Evolutionary conservation across 2,329 filamentous ascomycete genomes (phyloP).

Genomic region (Colletotrichum paranaense): DNA sequence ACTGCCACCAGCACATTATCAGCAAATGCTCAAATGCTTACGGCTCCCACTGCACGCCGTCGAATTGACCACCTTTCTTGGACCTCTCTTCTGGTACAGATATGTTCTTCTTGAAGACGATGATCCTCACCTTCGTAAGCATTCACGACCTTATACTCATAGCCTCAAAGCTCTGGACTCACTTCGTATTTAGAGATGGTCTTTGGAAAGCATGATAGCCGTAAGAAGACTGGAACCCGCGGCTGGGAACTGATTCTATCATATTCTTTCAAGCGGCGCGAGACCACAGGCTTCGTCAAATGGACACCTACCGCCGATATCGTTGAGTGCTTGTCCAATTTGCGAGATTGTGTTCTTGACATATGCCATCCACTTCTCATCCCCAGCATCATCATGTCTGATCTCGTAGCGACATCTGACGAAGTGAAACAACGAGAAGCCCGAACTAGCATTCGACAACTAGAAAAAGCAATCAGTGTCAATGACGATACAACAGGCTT

Average conservation of each 20-base stretch:
- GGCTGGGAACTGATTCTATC: background rate
- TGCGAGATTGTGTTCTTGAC: slow-evolving; percentile 33
- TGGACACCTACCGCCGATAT: background rate
- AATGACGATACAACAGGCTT: background rate
- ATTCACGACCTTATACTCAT: background rate
- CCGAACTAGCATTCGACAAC: slow-evolving; percentile 70
- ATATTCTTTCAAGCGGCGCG: background rate
- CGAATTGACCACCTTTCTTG: background rate
- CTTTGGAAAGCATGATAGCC: background rate
- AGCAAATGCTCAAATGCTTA: background rate
- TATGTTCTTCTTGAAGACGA: background rate
- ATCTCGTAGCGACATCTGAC: slow-evolving; percentile 65
- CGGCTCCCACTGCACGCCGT: background rate
- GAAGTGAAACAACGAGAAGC: slow-evolving; percentile 71
- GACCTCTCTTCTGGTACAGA: background rate
- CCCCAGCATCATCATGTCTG: slow-evolving; percentile 66
- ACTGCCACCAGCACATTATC: background rate
- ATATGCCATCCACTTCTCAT: slow-evolving; percentile 66
- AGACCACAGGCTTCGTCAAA: background rate
- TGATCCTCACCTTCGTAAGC: background rate
- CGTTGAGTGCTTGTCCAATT: background rate
- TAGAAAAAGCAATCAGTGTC: slow-evolving; percentile 68
- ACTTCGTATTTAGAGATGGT: background rate
- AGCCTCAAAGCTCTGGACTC: background rate
- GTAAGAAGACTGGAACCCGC: background rate